A percentile compares a stretch with the other conserved stretches of the same genome.
These are phyloP conservation scores for Botrytis squamosa DNA, from an alignment of 2,329 filamentous ascomycete genomes.

Conservation along the genomic window DNA sequence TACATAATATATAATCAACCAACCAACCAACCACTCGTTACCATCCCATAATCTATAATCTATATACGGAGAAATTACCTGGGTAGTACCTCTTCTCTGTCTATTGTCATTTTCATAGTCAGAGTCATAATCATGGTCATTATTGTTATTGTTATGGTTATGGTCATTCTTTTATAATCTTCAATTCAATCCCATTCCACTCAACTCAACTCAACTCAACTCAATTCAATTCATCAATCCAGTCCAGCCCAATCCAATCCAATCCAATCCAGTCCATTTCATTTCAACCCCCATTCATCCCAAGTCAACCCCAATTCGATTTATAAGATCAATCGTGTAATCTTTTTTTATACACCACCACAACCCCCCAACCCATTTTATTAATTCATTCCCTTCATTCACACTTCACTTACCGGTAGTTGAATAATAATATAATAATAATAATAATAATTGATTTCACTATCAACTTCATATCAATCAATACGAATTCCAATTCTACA, in stretches of 20 bases:
- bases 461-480: neutral
- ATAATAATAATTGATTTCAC: neutral
- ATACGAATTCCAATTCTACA: neutral
- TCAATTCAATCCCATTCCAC: neutral
- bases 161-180: neutral
- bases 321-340: neutral
- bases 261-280: neutral
- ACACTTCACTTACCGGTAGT: neutral
- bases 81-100: neutral
- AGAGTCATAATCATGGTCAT: neutral
- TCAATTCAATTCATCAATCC: neutral
- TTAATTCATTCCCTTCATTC: neutral
- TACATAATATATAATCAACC: neutral
- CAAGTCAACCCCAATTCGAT: neutral
- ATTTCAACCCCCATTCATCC: neutral
- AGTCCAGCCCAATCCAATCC: neutral
- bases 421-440: neutral
- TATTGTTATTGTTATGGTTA: neutral
- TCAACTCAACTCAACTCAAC: neutral
- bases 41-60: neutral
- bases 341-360: neutral
- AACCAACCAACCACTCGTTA: neutral
- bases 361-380: neutral
- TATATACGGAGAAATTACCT: neutral
- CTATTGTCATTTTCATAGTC: neutral